phyloP scores from a whole-genome alignment of 441 rosid genomes.

The Euphorbia celastroides region DNA sequence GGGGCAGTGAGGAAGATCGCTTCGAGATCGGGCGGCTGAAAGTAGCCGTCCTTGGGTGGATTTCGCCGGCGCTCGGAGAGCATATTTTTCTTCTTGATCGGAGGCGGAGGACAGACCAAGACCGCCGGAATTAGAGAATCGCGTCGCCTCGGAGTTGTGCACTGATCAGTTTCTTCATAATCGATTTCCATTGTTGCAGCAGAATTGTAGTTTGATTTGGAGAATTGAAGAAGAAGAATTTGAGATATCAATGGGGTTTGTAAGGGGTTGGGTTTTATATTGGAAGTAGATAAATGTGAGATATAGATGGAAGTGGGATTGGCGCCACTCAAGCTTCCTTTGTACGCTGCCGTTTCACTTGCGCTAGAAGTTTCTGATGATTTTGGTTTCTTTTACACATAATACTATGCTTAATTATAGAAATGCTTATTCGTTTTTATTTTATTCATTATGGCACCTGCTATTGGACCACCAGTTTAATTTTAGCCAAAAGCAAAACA shows the following conservation, averaged over 20 bases:
- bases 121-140: constrained; percentile 37
- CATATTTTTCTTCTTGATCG: constrained; percentile 54
- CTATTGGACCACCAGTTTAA: too few relatives aligned
- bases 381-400: background rate
- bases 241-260: background rate
- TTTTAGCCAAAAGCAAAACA: too few relatives aligned
- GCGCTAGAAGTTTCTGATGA: constrained; percentile 23
- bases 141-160: constrained; percentile 50
- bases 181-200: constrained; percentile 16
- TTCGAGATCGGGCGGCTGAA: constrained; percentile 73
- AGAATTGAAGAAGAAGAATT: background rate
- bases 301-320: background rate
- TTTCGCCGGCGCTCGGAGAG: constrained; percentile 19
- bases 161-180: constrained; percentile 23
- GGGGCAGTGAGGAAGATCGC: constrained; percentile 35
- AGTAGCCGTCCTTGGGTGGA: constrained; percentile 61
- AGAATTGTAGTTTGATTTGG: background rate
- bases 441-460: too few relatives aligned
- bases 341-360: constrained; percentile 29
- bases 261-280: background rate
- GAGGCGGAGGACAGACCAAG: constrained; percentile 54
- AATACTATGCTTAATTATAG: too few relatives aligned
- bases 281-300: background rate
- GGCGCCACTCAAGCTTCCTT: constrained; percentile 28
- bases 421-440: too few relatives aligned